Evolutionary conservation across 257 asterid genomes (phyloP).

Genomic region (Solanum rostratum): DNA sequence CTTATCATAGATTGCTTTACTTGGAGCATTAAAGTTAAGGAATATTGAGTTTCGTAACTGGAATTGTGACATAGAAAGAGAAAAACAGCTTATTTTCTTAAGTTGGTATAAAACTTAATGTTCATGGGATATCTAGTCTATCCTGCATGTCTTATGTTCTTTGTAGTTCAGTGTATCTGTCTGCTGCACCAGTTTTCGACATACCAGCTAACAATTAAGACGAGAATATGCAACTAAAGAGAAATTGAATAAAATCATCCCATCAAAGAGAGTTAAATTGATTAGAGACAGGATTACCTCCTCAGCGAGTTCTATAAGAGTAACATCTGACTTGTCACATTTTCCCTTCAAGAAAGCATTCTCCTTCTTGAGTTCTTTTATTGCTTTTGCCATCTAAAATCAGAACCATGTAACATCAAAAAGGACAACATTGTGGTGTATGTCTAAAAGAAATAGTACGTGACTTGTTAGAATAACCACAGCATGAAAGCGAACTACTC

Average conservation of each 20-base stretch:
- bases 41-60: neutral
- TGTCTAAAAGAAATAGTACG: neutral
- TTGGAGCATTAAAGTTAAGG: neutral
- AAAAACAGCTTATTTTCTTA: neutral
- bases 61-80: neutral
- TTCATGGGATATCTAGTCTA: neutral
- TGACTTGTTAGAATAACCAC: neutral
- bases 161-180: neutral
- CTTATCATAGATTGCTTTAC: neutral
- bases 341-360: constrained; percentile 74
- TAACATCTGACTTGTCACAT: constrained; percentile 65
- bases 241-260: neutral
- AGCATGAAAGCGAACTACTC: neutral
- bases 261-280: neutral
- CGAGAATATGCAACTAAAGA: neutral
- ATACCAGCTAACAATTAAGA: neutral
- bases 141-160: neutral
- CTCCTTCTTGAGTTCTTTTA: constrained; percentile 87
- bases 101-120: neutral
- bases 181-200: neutral
- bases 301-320: constrained; percentile 82
- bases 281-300: constrained; percentile 41
- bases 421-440: neutral
- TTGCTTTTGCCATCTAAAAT: constrained; percentile 80
- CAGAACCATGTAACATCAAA: neutral